phyloP scores from a whole-genome alignment of 2,329 filamentous ascomycete genomes.

The Falciphora oryzae region DNA sequence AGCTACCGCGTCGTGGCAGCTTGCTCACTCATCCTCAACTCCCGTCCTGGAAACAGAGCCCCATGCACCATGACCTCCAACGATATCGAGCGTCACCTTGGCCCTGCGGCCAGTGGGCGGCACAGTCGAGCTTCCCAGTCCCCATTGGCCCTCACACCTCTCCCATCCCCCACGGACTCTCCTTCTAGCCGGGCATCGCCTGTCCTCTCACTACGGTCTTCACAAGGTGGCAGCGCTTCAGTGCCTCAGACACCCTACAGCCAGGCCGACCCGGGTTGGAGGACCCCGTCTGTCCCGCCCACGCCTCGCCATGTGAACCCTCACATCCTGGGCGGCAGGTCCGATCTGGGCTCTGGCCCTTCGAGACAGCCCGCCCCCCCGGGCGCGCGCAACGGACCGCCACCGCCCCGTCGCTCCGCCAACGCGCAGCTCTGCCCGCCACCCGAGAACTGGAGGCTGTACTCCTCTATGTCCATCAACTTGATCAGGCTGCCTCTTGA shows the following conservation, averaged over 20 bases:
- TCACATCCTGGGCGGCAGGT: background rate
- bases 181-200: background rate
- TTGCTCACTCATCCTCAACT: background rate
- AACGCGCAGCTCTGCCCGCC: background rate
- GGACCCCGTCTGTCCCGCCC: background rate
- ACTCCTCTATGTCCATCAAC: constrained; percentile 16
- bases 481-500: constrained; percentile 29
- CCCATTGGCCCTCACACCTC: background rate
- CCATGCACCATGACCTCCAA: background rate
- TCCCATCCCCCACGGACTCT: background rate
- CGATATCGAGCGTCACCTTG: background rate
- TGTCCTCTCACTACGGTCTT: background rate
- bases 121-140: background rate
- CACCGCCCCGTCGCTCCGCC: background rate
- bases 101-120: background rate
- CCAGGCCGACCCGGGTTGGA: background rate
- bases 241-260: background rate
- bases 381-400: background rate
- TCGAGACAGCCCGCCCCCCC: background rate
- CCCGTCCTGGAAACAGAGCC: background rate
- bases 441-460: constrained; percentile 7
- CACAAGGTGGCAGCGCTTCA: background rate
- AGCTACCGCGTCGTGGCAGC: background rate
- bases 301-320: background rate
- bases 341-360: background rate